These are phyloP conservation scores for Penicillium salamii DNA, from an alignment of 495 filamentous ascomycete species.

Conservation along the genomic window DNA sequence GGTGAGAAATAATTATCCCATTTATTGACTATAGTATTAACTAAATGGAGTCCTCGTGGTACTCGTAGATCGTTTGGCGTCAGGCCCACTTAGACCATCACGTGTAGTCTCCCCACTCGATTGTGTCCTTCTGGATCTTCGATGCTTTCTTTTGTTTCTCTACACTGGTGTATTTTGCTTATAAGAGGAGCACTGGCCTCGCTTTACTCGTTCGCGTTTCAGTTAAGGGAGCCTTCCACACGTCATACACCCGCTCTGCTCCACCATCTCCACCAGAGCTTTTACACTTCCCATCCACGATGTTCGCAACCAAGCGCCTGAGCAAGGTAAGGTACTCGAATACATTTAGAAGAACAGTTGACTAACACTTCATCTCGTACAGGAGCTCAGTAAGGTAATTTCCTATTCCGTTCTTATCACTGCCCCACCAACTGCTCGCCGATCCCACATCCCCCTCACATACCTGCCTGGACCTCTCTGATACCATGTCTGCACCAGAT, in stretches of 20 bases:
- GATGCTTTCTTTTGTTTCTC: too few relatives aligned
- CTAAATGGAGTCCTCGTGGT: too few relatives aligned
- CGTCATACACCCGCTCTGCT: constrained; percentile 7
- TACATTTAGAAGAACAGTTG: background rate
- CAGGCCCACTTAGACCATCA: constrained; percentile 1
- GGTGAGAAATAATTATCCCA: too few relatives aligned
- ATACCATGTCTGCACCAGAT: constrained; percentile 27
- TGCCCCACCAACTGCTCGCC: background rate
- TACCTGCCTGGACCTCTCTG: background rate
- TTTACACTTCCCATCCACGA: constrained; percentile 5
- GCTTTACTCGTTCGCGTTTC: too few relatives aligned
- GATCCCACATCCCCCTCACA: too few relatives aligned
- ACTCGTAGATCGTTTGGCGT: too few relatives aligned
- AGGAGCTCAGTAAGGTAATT: constrained; percentile 45
- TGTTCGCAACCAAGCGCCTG: constrained; percentile 49
- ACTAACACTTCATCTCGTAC: constrained; percentile 6
- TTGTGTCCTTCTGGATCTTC: too few relatives aligned
- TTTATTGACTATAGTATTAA: too few relatives aligned
- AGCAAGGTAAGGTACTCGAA: constrained; percentile 37
- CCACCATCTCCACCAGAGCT: constrained; percentile 9
- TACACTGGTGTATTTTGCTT: too few relatives aligned
- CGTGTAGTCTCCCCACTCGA: background rate
- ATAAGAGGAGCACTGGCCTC: too few relatives aligned
- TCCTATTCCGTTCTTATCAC: background rate
- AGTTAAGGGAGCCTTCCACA: background rate